Evolutionary conservation across 148 eudicot species (phyloP), one percentile per base, ranked within the genome.

Genomic region (Dianthus caryophyllus): DNA sequence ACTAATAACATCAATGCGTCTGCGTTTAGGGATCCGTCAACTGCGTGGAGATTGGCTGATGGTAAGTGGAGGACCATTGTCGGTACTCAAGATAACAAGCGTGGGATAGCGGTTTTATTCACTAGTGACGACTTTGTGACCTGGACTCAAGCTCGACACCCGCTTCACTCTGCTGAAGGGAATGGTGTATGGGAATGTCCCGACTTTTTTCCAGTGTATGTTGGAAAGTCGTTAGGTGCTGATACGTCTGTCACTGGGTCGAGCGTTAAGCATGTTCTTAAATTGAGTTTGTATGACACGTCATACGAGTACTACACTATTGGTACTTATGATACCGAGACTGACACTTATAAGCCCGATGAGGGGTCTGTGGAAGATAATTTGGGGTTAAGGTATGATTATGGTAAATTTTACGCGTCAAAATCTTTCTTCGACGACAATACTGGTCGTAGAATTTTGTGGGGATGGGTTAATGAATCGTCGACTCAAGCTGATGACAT

Each of bases 381-480:
- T 15, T 60, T 65, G 0, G 73, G 67, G 17, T 69, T 85, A 38
- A 77, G 84, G 64, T 77, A 71, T 59, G 85, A 85, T 71, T 85
- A 85, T 71, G 90, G 90, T 1, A 67, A 67, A n/a, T 81, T 67
- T 61, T 85, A 85, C 51, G 87, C 87, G 0, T 83, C 90, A 0
- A 83, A 85, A 60, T 47, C 80, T 0, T 85, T 85, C 51, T 85
- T 71, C 46, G 86, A 85, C 21, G 38, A 49, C 0, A 55, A 15
- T 2, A 83, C 77, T 18, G 51, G 43, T 22, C 71, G 86, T 25
- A 80, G 89, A 71, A 69, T 85, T 13, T 43, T 79, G 22, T 80
- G 78, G 77, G 83, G 75, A 2, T 85, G 86, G 89, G 78, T 79
- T 49, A 67, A 67, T 61, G 89, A 85, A 63, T 76, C 83, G 14